Evolutionary conservation across 257 asterid species (phyloP), one percentile per base, ranked within the genome.

Genomic region (Perilla frutescens): DNA sequence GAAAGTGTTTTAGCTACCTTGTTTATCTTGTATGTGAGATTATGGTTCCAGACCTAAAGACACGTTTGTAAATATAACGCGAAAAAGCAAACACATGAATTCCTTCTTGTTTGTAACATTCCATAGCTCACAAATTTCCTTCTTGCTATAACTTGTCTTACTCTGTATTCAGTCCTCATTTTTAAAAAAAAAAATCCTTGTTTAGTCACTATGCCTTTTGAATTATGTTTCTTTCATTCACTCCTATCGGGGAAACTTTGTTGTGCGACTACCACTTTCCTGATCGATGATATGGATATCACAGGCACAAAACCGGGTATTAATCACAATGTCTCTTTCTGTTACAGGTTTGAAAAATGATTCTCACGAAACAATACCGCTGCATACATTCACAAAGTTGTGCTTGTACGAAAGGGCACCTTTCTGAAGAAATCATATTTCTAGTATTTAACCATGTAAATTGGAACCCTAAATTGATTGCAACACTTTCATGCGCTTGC

Each of bases 371-470:
- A 83, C 96, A 94, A 62, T 86, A 90, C 84, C 91, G 98, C 26
- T 94, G 98, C 84, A 65, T 88, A 76, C 98, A 94, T 85, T 94
- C 98, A 11, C 80, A 90, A 29, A 87, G 81, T 71, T 94, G 98
- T 70, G 73, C 62, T 69, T 94, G 98, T 73, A 87, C 96, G 34
- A 94, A 91, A 86, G 96, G 97, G 49, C 96, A 94, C 84, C 95
- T 91, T 6, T 66, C 73, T 1, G 95, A 90, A 82, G 97, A 91
- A 78, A 80, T 91, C 59, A 83, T 94, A 61, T 91, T 87, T 81
- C 79, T 94, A 70, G 86, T 94, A 31, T 91, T 94, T 45, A 84
- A 88, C 82, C 89, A 78, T 12, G 75, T 90, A 56, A 87, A 91
- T 47, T 94, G 97, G 97, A 91, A 91, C 74, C 98, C 98, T 0